These are phyloP conservation scores for Syncephalastrum contaminatum DNA, from an alignment of 371 early-diverging fungal genomes.

Conservation along the genomic window DNA sequence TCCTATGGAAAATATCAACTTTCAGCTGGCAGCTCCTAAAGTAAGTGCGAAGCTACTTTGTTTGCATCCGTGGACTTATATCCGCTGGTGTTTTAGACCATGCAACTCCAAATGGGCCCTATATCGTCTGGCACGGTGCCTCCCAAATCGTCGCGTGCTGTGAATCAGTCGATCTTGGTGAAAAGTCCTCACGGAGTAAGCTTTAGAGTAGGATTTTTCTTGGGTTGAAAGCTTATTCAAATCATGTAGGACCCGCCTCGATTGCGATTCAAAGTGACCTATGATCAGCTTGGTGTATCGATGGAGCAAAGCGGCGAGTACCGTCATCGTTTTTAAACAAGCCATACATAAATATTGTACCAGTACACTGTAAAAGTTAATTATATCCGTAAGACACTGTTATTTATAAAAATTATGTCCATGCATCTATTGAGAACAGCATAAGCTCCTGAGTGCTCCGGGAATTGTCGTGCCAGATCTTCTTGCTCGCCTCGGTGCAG, in stretches of 20 bases:
- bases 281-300: slow-evolving; percentile 65
- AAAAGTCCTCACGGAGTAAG: slow-evolving; percentile 51
- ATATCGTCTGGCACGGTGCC: slow-evolving; percentile 55
- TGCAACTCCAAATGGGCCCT: slow-evolving; percentile 67
- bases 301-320: slow-evolving; percentile 75
- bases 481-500: no score
- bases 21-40: slow-evolving; percentile 56
- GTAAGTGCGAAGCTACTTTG: slow-evolving; percentile 14
- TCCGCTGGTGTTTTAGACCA: slow-evolving; percentile 24
- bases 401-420: no score
- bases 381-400: no score
- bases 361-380: no score
- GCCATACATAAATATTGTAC: no score
- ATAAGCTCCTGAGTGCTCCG: no score
- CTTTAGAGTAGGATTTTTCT: no score
- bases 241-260: slow-evolving; percentile 56
- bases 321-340: neutral
- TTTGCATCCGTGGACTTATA: neutral
- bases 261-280: slow-evolving; percentile 68
- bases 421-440: no score
- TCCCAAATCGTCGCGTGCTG: slow-evolving; percentile 56
- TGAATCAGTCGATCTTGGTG: slow-evolving; percentile 55
- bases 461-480: no score
- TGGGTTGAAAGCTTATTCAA: neutral
- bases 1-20: slow-evolving; percentile 48